These are phyloP conservation scores for Sordaria brevicollis DNA, from an alignment of 495 filamentous ascomycete species.

Conservation along the genomic window DNA sequence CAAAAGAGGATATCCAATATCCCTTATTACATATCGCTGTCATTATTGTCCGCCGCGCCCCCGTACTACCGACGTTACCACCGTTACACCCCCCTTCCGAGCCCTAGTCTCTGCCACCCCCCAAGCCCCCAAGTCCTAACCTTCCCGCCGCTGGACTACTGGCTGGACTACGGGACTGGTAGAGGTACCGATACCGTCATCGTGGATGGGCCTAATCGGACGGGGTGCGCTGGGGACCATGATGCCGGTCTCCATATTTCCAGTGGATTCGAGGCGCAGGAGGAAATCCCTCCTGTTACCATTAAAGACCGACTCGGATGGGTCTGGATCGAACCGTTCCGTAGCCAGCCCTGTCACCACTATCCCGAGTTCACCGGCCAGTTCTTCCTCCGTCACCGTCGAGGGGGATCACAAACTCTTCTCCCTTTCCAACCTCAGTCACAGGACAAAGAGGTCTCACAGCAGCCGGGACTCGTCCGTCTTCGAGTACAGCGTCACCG, in stretches of 20 bases:
- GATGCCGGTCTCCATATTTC: neutral
- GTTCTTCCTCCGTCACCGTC: constrained; percentile 1
- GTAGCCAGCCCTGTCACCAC: constrained; percentile 5
- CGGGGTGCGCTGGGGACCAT: neutral
- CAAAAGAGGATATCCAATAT: neutral
- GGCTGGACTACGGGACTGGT: neutral
- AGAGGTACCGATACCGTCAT: neutral
- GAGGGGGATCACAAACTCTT: constrained; percentile 14
- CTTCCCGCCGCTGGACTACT: neutral
- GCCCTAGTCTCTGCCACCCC: neutral
- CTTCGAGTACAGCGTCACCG: neutral
- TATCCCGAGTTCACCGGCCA: constrained; percentile 14
- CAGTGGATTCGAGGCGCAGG: constrained; percentile 7
- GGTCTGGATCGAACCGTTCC: constrained; percentile 11
- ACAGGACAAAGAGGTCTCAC: constrained; percentile 14
- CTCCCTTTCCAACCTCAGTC: constrained; percentile 16
- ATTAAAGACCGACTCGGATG: constrained; percentile 5
- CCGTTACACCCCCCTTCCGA: neutral
- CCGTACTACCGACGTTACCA: neutral
- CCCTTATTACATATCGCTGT: neutral
- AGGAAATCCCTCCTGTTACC: neutral
- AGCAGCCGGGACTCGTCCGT: constrained; percentile 7
- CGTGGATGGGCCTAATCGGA: neutral
- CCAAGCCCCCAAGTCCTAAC: neutral
- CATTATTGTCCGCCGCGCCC: neutral